Evolutionary conservation across 1,284 basidiomycete genomes (phyloP), one percentile per base, ranked within the genome.

Genomic region (Fomitopsis schrenkii): DNA sequence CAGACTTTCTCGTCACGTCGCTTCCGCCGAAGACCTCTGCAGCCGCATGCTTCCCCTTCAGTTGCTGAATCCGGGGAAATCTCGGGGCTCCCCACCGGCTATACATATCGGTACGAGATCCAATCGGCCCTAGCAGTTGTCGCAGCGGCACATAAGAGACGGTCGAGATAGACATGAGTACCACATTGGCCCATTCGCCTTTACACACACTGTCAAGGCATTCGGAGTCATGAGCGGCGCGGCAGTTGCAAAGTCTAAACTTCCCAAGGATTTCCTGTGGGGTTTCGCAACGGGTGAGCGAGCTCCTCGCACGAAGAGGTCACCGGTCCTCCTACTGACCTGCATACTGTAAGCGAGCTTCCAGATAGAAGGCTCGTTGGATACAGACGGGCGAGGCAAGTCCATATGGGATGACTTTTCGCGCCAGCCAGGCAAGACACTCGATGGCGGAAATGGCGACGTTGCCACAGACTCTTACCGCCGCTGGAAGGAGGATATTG

Each of bases 391-490:
- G 10, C 84, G 86, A 59, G 83, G 85, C 0, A 83, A 83, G 61
- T 88, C 86, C 22, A 84, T 90, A 67, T 92, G 90, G 90, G 90
- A 92, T 70, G 83, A 83, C 59, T 92, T 90, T 73, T 83, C 85
- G 45, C 80, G 84, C 62, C 76, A 75, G 26, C 88, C 88, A 0
- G 87, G 88, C 58, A 84, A 84, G 72, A 88, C 86, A 14, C 75
- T 79, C 52, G 90, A 91, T 68, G 86, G 87, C 3, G 74, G 81
- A 33, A 81, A 84, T 62, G 89, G 89, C 2, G 87, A 89, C 63
- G 76, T 83, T 55, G 89, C 90, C 5, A 89, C 87, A 22, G 86
- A 90, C 74, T 90, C 88, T 8, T 88, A 87, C 75, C 79, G 77
- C 52, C 80, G 80, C 59, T 91, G 84, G 84, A 81, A 81, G 64